Percentiles rank a stretch among this genome's conserved stretches.
Evolutionary conservation across 73 alveolate genomes (phyloP).

Genomic region (Paramecium biaurelia): DNA sequence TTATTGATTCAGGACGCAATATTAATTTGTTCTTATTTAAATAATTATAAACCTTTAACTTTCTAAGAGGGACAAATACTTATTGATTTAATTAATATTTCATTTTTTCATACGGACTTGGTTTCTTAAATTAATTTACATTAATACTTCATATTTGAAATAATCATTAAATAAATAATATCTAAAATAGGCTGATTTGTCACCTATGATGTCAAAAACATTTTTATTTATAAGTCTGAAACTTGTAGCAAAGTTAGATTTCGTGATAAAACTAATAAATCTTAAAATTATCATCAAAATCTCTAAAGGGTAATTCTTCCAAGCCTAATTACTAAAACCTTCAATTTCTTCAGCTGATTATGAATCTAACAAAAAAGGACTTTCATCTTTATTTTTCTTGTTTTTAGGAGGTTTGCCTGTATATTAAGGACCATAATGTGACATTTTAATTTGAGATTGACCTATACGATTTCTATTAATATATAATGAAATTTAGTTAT

Average conservation of each 20-base stretch:
- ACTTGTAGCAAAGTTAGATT: constrained; percentile 45
- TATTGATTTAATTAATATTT: background rate
- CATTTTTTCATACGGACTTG: constrained; percentile 1
- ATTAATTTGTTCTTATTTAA: constrained; percentile 1
- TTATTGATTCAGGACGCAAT: background rate
- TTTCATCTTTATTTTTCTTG: background rate
- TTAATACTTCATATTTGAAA: constrained; percentile 22
- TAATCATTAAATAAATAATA: background rate
- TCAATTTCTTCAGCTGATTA: background rate
- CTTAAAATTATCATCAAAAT: constrained; percentile 46
- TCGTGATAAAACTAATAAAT: constrained; percentile 31
- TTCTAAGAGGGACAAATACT: constrained; percentile 26
- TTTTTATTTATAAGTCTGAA: background rate
- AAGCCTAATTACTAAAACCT: constrained; percentile 30
- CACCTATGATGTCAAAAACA: constrained; percentile 21
- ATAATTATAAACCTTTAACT: background rate
- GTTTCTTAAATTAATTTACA: background rate
- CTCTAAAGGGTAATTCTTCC: constrained; percentile 5
- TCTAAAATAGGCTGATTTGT: constrained; percentile 21
- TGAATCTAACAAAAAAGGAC: background rate
- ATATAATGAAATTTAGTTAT: background rate
- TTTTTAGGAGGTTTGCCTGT: background rate
- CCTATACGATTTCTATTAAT: background rate
- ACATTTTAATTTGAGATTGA: background rate
- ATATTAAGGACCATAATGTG: background rate